Percentiles rank a stretch among this genome's conserved stretches.
Evolutionary conservation across 148 eudicot genomes (phyloP).

Genomic region (Rheum nobile): DNA sequence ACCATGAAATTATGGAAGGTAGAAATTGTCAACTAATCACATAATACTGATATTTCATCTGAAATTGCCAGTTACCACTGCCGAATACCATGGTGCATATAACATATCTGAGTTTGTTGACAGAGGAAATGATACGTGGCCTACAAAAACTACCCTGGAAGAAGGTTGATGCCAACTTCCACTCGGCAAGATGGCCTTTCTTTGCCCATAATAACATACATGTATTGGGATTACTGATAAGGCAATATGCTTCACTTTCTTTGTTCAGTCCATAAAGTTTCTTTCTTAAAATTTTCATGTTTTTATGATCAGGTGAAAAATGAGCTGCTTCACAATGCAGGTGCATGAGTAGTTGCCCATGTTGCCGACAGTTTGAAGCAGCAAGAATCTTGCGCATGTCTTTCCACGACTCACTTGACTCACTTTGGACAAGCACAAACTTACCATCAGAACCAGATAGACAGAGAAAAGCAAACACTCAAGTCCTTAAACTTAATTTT

Average conservation of each 20-base stretch:
- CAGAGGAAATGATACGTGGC: conserved; percentile 97
- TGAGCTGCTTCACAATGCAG: conserved; percentile 89
- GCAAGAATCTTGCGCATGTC: too few relatives aligned
- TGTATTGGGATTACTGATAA: too few relatives aligned
- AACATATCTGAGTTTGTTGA: conserved; percentile 8
- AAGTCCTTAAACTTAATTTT: not conserved
- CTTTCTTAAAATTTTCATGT: not conserved
- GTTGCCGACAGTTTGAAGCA: conserved; percentile 75
- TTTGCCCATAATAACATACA: conserved; percentile 94
- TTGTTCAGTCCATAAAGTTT: not conserved
- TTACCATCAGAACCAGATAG: not conserved
- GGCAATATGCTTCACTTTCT: not conserved
- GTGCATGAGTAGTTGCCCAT: conserved; percentile 84
- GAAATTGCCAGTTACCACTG: too few relatives aligned
- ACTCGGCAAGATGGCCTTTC: conserved; percentile 86
- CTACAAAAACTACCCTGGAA: conserved; percentile 81
- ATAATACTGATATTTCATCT: not conserved
- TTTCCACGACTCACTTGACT: too few relatives aligned
- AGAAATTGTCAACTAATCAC: not conserved
- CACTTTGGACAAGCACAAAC: not conserved
- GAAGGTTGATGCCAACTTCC: conserved; percentile 98
- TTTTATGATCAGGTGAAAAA: conserved; percentile 57
- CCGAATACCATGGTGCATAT: not conserved
- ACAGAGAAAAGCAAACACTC: not conserved
- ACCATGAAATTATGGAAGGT: conserved; percentile 97